Evolutionary conservation across 2,329 filamentous ascomycete species (phyloP).

Genomic region (Elsinoe perseae): DNA sequence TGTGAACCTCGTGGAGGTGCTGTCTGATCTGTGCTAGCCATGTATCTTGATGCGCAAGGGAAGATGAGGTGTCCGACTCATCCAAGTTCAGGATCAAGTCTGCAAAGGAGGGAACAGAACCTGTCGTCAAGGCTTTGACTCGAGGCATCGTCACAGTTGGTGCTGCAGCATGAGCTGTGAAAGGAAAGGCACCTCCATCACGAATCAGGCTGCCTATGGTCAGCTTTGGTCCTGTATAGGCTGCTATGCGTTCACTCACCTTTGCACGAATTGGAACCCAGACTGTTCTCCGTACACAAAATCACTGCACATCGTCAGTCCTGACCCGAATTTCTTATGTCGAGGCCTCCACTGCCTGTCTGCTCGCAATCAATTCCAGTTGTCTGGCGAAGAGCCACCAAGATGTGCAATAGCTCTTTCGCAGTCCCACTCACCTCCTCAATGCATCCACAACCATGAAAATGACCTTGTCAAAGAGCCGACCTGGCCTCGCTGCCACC

Average conservation of each 20-base stretch:
- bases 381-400: too few species aligned
- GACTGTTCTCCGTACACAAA: slow-evolving; percentile 80
- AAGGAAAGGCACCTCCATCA: slow-evolving; percentile 75
- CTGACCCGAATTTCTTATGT: too few species aligned
- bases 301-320: too few species aligned
- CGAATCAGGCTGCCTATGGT: slow-evolving; percentile 61
- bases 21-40: slow-evolving; percentile 86
- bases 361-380: slow-evolving; percentile 18
- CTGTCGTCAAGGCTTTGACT: slow-evolving; percentile 93
- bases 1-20: slow-evolving; percentile 26
- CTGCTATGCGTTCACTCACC: slow-evolving; percentile 44
- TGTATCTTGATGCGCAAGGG: slow-evolving; percentile 79
- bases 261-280: slow-evolving; percentile 81
- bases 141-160: slow-evolving; percentile 98
- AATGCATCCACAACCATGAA: slow-evolving; percentile 98
- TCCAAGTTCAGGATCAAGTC: slow-evolving; percentile 96
- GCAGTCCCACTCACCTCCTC: slow-evolving; percentile 56
- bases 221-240: background rate
- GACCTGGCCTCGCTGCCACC: slow-evolving; percentile 46
- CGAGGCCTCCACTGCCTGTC: too few species aligned
- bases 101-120: slow-evolving; percentile 94
- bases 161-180: slow-evolving; percentile 91
- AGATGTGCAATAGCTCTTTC: background rate
- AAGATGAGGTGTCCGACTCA: slow-evolving; percentile 85
- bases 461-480: slow-evolving; percentile 79